Conservation (phyloP, 192 early-diverging fungal species). For the Coemansia guatemalensis region DNA sequence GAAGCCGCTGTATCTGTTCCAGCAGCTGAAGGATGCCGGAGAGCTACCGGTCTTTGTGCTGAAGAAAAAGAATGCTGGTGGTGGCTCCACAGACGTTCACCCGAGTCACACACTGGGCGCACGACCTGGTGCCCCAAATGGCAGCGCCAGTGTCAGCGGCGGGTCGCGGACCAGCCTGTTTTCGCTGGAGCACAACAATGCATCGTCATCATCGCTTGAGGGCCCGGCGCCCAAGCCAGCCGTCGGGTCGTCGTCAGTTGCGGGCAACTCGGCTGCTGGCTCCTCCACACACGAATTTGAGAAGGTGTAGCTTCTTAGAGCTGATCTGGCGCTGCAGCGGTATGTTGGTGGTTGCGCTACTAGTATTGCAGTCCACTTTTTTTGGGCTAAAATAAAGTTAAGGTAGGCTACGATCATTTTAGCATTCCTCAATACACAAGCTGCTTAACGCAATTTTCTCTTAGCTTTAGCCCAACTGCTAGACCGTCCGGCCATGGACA, state of each 20-base stretch:
- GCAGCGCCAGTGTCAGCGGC: conserved; percentile 16
- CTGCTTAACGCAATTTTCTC: too few relatives aligned
- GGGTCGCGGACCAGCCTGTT: conserved; percentile 46
- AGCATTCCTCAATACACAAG: too few relatives aligned
- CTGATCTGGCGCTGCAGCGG: background rate
- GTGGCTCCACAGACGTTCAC: background rate
- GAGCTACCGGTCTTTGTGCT: conserved; percentile 73
- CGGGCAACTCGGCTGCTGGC: conserved; percentile 16
- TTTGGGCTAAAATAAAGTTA: too few relatives aligned
- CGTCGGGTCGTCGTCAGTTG: conserved; percentile 10
- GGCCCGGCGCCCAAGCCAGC: conserved; percentile 19
- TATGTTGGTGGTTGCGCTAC: background rate
- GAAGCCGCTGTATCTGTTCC: conserved; percentile 64
- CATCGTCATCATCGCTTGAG: conserved; percentile 49
- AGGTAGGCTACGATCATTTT: too few relatives aligned
- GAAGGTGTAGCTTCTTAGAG: conserved; percentile 17
- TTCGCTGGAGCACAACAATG: conserved; percentile 42
- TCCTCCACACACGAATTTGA: conserved; percentile 37
- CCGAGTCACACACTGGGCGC: background rate
- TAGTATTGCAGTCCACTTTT: background rate
- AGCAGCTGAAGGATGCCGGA: conserved; percentile 70
- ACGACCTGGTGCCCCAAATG: conserved; percentile 4
- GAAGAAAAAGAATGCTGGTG: conserved; percentile 55
- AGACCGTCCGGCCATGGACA: too few relatives aligned
- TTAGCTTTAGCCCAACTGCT: too few relatives aligned